Evolutionary conservation across 495 filamentous ascomycete genomes (phyloP).

Genomic region (Chaetomium tenue): DNA sequence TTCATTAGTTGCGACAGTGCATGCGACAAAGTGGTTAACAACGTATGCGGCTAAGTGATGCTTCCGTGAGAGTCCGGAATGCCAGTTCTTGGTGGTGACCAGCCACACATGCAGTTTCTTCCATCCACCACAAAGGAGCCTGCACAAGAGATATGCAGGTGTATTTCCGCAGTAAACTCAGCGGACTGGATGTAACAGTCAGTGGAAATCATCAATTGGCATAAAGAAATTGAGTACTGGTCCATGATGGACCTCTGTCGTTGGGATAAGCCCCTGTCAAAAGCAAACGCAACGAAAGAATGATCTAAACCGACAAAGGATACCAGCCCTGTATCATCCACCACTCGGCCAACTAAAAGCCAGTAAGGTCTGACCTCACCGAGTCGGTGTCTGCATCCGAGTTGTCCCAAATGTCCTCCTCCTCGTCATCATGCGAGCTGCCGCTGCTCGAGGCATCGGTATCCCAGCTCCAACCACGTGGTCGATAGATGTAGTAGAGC

Average conservation of each 20-base stretch:
- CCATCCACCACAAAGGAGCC: background rate
- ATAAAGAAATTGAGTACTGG: background rate
- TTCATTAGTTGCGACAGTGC: constrained; percentile 1
- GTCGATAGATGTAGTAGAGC: background rate
- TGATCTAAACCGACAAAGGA: background rate
- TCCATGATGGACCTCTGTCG: background rate
- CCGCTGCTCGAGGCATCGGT: background rate
- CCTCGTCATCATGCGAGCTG: background rate
- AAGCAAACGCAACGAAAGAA: background rate
- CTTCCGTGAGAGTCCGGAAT: background rate
- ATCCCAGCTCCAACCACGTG: background rate
- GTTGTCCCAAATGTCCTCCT: background rate
- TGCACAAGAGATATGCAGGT: background rate
- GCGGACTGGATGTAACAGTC: background rate
- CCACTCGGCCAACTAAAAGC: background rate
- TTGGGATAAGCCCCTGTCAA: background rate
- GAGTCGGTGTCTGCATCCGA: background rate
- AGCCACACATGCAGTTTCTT: background rate
- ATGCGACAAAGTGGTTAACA: background rate
- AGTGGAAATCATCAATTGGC: background rate
- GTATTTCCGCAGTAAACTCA: background rate
- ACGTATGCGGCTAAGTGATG: background rate
- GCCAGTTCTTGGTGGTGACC: background rate
- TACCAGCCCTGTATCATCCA: background rate
- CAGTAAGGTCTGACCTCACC: background rate